Evolutionary conservation across 2,329 filamentous ascomycete species (phyloP), one percentile per base, ranked within the genome.

Genomic region (Fusarium sp.): DNA sequence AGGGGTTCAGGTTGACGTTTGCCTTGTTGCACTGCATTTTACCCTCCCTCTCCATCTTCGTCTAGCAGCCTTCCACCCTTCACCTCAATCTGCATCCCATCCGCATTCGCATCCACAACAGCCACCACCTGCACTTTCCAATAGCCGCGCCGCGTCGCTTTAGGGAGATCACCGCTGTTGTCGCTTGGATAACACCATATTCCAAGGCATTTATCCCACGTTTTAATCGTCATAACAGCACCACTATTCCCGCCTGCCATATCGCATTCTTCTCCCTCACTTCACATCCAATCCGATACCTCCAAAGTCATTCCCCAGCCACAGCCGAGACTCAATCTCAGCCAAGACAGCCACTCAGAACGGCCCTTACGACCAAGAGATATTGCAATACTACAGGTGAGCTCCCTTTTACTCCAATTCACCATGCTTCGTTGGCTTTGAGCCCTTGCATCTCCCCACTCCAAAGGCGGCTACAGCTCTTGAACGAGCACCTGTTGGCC

Each of bases 401-500:
- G 65, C 42, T 66, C 55, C 52, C 23, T 55, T 56, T 49, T 56
- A 55, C 55, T 39, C 45, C 64, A 56, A 58, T 68, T 51, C 56
- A 32, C 39, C 60, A 36, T 56, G 54, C 60, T 61, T 67, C 54
- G 60, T 69, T 69, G 62, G 65, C 38, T 43, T 45, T 62, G 50
- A 45, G 49, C 59, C 62, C 60, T 67, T 57, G 62, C 42, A 53
- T 54, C 30, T 61, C 52, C 48, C 56, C 69, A 71, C 69, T 55
- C 48, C 23, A 53, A 47, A 67, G 55, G 68, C 68, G 69, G 53
- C 59, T 54, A 69, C 26, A 53, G 40, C 30, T 63, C 39, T 47
- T 32, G 24, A 63, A 38, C 38, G 19, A 39, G 48, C 47, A 52
- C 38, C 36, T 57, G 49, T 53, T 52, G 45, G 49, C 47, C 48